Base-by-base conservation (phyloP, 352 stramenopile species). In the Globisporangium irregulare region DNA sequence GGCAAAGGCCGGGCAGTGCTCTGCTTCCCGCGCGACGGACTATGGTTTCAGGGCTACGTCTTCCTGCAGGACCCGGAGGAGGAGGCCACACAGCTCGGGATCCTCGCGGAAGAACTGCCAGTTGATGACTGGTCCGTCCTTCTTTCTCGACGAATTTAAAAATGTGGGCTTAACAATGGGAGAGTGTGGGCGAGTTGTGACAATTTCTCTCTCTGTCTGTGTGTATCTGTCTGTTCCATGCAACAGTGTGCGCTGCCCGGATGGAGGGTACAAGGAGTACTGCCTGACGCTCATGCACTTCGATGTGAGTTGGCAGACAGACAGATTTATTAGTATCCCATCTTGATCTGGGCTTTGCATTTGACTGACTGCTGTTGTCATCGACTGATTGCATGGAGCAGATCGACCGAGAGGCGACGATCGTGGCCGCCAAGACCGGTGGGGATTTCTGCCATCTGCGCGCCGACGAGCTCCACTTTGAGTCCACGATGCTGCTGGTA, bases 241-340 rank as follows among this genome's bases (percentile, higher is more conserved):
- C 32, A 38, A 36, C 61, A 86, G 79, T 65, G 70, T 87, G 59
- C 73, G 73, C 29, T 91, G 83, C 76, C 80, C 81, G 1, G 78
- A 91, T 70, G 83, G 83, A 69, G 83, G 83, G 7, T 91, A 88
- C 70, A 76, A 86, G 68, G 78, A 87, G 64, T 92, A 81, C 72
- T 64, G 72, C 6, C 62, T 92, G 53, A 89, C 79, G 53, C 67
- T 92, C 27, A 73, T 89, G 51, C 75, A 89, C 64, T 92, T 89
- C 72, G 71, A 73, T 34, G 77, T 84, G 51, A 12, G 67, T 56
- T 20, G 38, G 2, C 15, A 22, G 41, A n/a, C n/a, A 50, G 15
- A 50, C 6, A 20, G 15, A 32, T 32, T 32, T 38, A 38, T 38
- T 38, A 38, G 24, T 15, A 50, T 48, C 25, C 4, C 43, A 38